Conservation (phyloP, 495 filamentous ascomycete genomes). For the Aspergillus diversus region DNA sequence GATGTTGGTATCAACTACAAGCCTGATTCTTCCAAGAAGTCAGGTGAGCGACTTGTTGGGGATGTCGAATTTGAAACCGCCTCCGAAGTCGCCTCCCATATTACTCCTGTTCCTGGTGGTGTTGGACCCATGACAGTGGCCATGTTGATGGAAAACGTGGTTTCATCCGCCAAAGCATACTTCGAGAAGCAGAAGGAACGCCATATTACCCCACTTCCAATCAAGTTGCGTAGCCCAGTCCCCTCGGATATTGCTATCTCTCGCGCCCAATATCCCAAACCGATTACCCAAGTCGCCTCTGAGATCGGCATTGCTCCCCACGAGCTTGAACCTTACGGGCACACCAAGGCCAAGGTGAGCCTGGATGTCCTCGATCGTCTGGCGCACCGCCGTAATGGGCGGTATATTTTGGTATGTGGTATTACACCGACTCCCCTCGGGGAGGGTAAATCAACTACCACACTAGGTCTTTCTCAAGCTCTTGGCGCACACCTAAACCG, state of each 20-base stretch:
- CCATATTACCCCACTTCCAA: slow-evolving; percentile 73
- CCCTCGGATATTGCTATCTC: slow-evolving; percentile 95
- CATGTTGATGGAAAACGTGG: slow-evolving; percentile 93
- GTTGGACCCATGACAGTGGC: slow-evolving; percentile 99
- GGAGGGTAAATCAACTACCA: slow-evolving; percentile 99
- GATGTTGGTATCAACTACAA: slow-evolving; percentile 98
- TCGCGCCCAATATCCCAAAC: slow-evolving; percentile 84
- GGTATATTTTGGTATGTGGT: slow-evolving; percentile 89
- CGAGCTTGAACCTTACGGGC: slow-evolving; percentile 92
- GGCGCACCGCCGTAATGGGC: slow-evolving; percentile 81
- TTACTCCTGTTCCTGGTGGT: slow-evolving; percentile 95
- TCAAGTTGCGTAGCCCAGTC: slow-evolving; percentile 75
- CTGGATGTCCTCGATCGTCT: slow-evolving; percentile 80
- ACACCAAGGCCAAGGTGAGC: slow-evolving; percentile 93
- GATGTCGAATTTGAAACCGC: slow-evolving; percentile 94
- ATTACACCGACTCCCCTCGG: slow-evolving; percentile 98
- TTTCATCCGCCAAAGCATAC: slow-evolving; percentile 76
- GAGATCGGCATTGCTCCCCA: slow-evolving; percentile 85
- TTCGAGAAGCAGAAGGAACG: slow-evolving; percentile 81
- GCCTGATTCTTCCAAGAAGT: slow-evolving; percentile 91
- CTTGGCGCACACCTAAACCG: slow-evolving; percentile 85
- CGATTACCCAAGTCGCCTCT: slow-evolving; percentile 77
- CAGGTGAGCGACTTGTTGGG: slow-evolving; percentile 89
- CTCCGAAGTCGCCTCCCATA: slow-evolving; percentile 84
- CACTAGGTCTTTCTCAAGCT: slow-evolving; percentile 93